These are phyloP conservation scores for Lasiosphaeria miniovina DNA, from an alignment of 495 filamentous ascomycete species.

Conservation along the genomic window DNA sequence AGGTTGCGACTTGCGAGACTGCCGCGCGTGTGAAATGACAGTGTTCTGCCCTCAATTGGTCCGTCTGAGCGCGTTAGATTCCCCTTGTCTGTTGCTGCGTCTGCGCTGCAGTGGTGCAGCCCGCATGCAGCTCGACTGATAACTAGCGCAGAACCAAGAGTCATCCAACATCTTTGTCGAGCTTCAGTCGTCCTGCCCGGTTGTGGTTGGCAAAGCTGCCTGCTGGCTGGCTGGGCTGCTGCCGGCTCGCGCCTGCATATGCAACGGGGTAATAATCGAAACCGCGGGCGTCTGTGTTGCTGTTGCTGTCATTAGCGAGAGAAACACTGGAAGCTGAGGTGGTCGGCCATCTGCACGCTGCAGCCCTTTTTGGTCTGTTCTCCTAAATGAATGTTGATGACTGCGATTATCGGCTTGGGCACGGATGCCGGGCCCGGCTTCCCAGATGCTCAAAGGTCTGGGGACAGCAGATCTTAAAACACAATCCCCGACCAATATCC, in stretches of 20 bases:
- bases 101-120: slow-evolving; percentile 5
- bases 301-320: neutral
- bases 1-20: neutral
- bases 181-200: neutral
- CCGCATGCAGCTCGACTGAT: slow-evolving; percentile 4
- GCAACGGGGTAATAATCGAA: neutral
- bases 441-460: neutral
- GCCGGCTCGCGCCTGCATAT: slow-evolving; percentile 8
- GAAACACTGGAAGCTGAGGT: neutral
- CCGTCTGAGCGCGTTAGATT: neutral
- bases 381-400: neutral
- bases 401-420: neutral
- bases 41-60: slow-evolving; percentile 1
- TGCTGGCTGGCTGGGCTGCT: slow-evolving; percentile 1
- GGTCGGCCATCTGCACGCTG: neutral
- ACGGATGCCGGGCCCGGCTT: slow-evolving; percentile 10
- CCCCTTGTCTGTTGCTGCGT: neutral
- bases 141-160: neutral
- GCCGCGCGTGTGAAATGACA: slow-evolving; percentile 1
- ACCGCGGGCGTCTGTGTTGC: neutral
- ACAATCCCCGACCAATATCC: slow-evolving; percentile 18
- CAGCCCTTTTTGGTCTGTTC: neutral
- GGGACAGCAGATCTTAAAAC: slow-evolving; percentile 18
- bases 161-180: neutral
- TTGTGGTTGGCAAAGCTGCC: slow-evolving; percentile 1